Evolutionary conservation across 1,284 basidiomycete species (phyloP).

Genomic region (Ganoderma lucidum): DNA sequence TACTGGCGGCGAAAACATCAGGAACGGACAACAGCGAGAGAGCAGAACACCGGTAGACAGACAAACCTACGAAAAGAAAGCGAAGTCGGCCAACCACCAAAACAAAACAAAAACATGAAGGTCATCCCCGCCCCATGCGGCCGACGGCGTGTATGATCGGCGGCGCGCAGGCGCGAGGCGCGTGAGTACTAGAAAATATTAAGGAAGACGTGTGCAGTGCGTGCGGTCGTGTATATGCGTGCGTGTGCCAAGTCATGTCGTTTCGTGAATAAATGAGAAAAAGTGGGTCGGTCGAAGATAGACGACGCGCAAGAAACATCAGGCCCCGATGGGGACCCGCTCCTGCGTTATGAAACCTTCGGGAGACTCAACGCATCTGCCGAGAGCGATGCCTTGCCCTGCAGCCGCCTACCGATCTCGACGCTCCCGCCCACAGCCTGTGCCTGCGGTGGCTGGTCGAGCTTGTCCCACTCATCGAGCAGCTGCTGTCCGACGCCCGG

Average conservation of each 20-base stretch:
- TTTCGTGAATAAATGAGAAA: constrained; percentile 29
- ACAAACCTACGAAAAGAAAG: constrained; percentile 2
- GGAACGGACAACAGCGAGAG: constrained; percentile 7
- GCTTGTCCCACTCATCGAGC: constrained; percentile 78
- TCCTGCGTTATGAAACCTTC: constrained; percentile 5
- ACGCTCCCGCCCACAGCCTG: constrained; percentile 20
- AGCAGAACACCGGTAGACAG: constrained; percentile 2
- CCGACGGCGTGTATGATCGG: constrained; percentile 31
- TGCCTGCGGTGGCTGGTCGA: constrained; percentile 31
- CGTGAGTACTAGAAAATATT: constrained; percentile 33
- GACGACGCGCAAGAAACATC: neutral
- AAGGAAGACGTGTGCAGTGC: constrained; percentile 28
- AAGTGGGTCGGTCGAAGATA: neutral
- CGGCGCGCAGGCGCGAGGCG: constrained; percentile 25
- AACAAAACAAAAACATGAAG: neutral
- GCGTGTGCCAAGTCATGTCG: constrained; percentile 35
- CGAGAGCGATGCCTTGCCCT: constrained; percentile 30
- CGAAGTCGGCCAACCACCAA: constrained; percentile 7
- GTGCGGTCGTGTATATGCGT: constrained; percentile 38
- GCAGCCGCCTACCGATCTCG: constrained; percentile 26
- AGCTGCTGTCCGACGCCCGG: constrained; percentile 79
- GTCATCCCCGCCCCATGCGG: constrained; percentile 21
- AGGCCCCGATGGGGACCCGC: constrained; percentile 6
- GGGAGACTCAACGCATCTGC: constrained; percentile 20
- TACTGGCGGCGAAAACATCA: constrained; percentile 9